A percentile compares a stretch with the other conserved stretches of the same genome.
These are phyloP conservation scores for Sphagnum magellanicum DNA, from an alignment of 228 moss, liverwort and hornwort species.

Conservation along the genomic window DNA sequence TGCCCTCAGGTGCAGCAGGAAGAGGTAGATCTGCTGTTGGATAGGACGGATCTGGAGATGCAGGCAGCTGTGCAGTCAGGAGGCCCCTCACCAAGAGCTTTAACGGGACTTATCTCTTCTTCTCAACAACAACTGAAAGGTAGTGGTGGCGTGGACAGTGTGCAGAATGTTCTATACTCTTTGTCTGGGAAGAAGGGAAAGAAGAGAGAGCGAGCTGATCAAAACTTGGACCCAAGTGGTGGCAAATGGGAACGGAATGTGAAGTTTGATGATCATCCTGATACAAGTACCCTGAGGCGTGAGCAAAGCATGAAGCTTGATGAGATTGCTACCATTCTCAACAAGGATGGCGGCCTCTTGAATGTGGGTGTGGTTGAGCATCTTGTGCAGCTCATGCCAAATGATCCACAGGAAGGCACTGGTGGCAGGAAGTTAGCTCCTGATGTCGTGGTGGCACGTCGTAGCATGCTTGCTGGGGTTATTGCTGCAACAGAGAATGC, in stretches of 20 bases:
- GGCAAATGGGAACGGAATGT: conserved; percentile 82
- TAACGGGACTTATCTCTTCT: conserved; percentile 75
- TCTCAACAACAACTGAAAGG: conserved; percentile 50
- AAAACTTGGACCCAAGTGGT: conserved; percentile 52
- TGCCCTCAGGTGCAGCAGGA: conserved; percentile 85
- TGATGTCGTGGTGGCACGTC: conserved; percentile 59
- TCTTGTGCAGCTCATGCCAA: conserved; percentile 90
- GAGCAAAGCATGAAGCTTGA: conserved; percentile 99
- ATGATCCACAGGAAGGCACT: conserved; percentile 70
- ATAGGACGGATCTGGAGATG: conserved; percentile 99
- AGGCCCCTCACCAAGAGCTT: conserved; percentile 93
- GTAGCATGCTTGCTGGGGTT: conserved; percentile 71
- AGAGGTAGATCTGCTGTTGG: conserved; percentile 98
- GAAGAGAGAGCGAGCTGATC: conserved; percentile 92
- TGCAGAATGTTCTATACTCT: conserved; percentile 66
- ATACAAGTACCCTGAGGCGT: conserved; percentile 84
- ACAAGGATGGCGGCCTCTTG: conserved; percentile 92
- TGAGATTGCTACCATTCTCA: conserved; percentile 78
- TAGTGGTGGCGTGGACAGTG: conserved; percentile 30
- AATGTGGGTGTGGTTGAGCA: conserved; percentile 68
- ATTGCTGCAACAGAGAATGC: conserved; percentile 89
- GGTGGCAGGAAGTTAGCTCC: conserved; percentile 41
- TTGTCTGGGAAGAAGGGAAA: conserved; percentile 63
- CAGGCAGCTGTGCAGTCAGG: conserved; percentile 96
- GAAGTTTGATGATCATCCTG: conserved; percentile 84